Conservation (phyloP, 495 filamentous ascomycete genomes). For the Xeromyces bisporus region DNA sequence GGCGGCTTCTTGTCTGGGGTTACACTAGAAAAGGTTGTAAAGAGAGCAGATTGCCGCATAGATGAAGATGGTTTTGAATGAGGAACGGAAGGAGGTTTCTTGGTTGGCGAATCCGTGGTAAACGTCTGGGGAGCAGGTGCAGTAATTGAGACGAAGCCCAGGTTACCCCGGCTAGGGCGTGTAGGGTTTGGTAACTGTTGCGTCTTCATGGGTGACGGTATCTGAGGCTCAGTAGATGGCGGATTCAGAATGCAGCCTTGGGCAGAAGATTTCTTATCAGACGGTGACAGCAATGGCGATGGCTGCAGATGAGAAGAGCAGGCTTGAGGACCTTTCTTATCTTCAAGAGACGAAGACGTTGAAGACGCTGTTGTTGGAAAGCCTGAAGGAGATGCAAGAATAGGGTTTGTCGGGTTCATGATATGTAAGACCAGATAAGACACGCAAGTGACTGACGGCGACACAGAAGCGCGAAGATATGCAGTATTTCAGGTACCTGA, state of each 20-base stretch:
- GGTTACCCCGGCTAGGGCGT: slow-evolving; percentile 17
- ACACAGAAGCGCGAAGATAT: too few relatives aligned
- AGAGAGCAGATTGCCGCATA: slow-evolving; percentile 47
- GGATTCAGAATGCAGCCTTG: slow-evolving; percentile 39
- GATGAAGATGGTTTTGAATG: slow-evolving; percentile 37
- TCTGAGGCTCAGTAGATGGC: slow-evolving; percentile 28
- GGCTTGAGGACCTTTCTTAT: slow-evolving; percentile 33
- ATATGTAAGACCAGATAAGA: slow-evolving; percentile 4
- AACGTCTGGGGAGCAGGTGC: slow-evolving; percentile 48
- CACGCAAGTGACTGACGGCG: background rate
- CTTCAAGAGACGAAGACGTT: slow-evolving; percentile 16
- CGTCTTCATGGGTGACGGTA: slow-evolving; percentile 42
- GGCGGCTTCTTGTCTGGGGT: slow-evolving; percentile 17
- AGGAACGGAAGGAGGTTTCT: slow-evolving; percentile 44
- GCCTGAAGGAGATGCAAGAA: slow-evolving; percentile 43
- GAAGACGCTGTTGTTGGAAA: slow-evolving; percentile 44
- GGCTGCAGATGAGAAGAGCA: slow-evolving; percentile 21
- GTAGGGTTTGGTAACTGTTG: slow-evolving; percentile 24
- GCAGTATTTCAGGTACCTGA: too few relatives aligned
- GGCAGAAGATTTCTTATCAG: slow-evolving; percentile 25
- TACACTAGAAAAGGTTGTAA: slow-evolving; percentile 42
- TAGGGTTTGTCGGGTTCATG: slow-evolving; percentile 52
- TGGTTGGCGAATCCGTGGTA: slow-evolving; percentile 71
- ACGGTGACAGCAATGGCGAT: slow-evolving; percentile 32
- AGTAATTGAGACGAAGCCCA: slow-evolving; percentile 46